Evolutionary conservation across 2,329 filamentous ascomycete species (phyloP).

Genomic region (Fusarium stilboides): DNA sequence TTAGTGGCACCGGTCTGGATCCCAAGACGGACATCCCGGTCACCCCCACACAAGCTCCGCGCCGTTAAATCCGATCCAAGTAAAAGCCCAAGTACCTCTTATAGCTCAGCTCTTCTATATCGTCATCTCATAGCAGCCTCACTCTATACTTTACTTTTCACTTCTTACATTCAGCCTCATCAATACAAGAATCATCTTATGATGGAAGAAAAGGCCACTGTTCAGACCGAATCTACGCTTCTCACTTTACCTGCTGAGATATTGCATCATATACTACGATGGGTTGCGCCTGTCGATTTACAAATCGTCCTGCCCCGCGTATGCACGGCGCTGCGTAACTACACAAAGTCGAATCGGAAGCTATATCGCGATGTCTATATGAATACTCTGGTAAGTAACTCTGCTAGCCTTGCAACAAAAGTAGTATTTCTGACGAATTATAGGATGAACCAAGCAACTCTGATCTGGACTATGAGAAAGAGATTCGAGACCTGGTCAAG

Average conservation of each 20-base stretch:
- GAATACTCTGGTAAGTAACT: conserved; percentile 64
- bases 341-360: conserved; percentile 70
- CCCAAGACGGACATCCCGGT: neutral
- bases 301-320: conserved; percentile 62
- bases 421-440: neutral
- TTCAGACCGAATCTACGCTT: conserved; percentile 30
- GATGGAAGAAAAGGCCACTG: conserved; percentile 20
- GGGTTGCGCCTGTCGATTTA: conserved; percentile 71
- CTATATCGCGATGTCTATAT: conserved; percentile 76
- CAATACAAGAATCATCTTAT: neutral
- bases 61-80: conserved; percentile 35
- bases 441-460: conserved; percentile 55
- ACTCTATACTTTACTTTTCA: neutral
- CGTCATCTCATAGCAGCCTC: conserved; percentile 33
- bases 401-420: neutral
- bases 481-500: conserved; percentile 61
- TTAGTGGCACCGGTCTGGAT: no score
- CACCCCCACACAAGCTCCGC: conserved; percentile 26
- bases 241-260: conserved; percentile 72
- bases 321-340: conserved; percentile 67
- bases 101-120: conserved; percentile 26
- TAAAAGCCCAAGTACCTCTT: neutral
- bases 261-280: conserved; percentile 71
- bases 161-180: neutral
- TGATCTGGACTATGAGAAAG: conserved; percentile 60